Evolutionary conservation across 164 flowering plant species (phyloP), one percentile per base, ranked within the genome.

Genomic region (Aristolochia californica): DNA sequence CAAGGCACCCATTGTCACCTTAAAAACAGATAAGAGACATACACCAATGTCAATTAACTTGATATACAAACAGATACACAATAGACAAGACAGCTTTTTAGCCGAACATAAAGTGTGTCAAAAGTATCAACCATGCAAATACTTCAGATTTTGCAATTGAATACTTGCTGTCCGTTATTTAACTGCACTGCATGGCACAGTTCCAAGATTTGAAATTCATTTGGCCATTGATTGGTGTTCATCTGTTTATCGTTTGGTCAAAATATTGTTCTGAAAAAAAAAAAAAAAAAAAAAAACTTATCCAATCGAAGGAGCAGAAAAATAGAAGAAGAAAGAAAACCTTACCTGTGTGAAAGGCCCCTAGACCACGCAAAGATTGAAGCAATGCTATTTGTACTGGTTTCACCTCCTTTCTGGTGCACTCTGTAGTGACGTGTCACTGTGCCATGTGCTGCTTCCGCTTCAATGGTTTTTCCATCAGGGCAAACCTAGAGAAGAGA

Each of bases 401-500:
- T 93, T 78, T 93, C 97, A 67, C 97, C 98, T 43, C 97, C 97
- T 66, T 87, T 88, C 70, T 93, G 97, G 62, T 93, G 97, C 65
- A 93, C 95, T 27, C 98, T 75, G 72, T 61, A 93, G 75, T 93
- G 98, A 27, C 98, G 95, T 12, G 98, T 93, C 24, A 93, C 98
- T 45, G 98, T 93, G 12, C 98, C 98, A 82, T 93, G 98, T 43
- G 98, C 98, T 48, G 98, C 98, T 78, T 93, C 98, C 60, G 98
- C 91, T 77, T 93, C 97, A 51, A 93, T 93, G 57, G 98, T 93
- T 74, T 83, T 88, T 24, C 98, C 98, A 80, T 93, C 98, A 57
- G 98, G 98, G 70, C 98, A 93, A 4, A 88, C 87, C 98, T 91
- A 78, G 43, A 53, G 5, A 40, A 12, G 13, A 43, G 16, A 23